Percentiles rank a stretch among this genome's conserved stretches.
Evolutionary conservation across 2,329 filamentous ascomycete genomes (phyloP).

Genomic region (Pseudogymnoascus sp.): DNA sequence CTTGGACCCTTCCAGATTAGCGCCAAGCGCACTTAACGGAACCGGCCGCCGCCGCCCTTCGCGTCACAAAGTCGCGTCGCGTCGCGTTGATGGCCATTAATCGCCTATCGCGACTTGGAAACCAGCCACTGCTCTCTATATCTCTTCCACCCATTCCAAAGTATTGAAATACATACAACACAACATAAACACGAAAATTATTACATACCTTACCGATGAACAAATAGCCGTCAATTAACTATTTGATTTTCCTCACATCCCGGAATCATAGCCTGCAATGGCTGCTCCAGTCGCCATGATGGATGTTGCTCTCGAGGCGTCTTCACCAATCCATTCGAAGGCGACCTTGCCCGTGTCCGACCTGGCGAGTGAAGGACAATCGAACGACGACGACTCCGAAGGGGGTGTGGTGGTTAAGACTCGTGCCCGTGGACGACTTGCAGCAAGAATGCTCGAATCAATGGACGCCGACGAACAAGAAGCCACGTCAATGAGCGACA

Average conservation of each 20-base stretch:
- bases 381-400: background rate
- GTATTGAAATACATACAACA: background rate
- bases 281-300: background rate
- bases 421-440: slow-evolving; percentile 1
- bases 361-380: background rate
- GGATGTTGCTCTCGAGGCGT: background rate
- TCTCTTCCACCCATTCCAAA: background rate
- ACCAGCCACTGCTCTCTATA: slow-evolving; percentile 4
- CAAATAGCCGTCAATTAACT: background rate
- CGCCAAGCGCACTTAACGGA: slow-evolving; percentile 6
- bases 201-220: slow-evolving; percentile 3
- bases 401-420: background rate
- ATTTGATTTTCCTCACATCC: background rate
- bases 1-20: slow-evolving; percentile 4
- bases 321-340: background rate
- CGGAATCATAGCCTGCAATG: background rate
- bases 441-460: slow-evolving; percentile 3
- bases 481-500: background rate
- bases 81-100: background rate
- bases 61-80: slow-evolving; percentile 2
- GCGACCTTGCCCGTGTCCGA: background rate
- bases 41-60: background rate
- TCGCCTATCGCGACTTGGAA: background rate
- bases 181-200: background rate
- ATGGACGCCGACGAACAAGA: background rate